phyloP scores from a whole-genome alignment of 768 basidiomycete genomes.

The Amanita pallidorosea region DNA sequence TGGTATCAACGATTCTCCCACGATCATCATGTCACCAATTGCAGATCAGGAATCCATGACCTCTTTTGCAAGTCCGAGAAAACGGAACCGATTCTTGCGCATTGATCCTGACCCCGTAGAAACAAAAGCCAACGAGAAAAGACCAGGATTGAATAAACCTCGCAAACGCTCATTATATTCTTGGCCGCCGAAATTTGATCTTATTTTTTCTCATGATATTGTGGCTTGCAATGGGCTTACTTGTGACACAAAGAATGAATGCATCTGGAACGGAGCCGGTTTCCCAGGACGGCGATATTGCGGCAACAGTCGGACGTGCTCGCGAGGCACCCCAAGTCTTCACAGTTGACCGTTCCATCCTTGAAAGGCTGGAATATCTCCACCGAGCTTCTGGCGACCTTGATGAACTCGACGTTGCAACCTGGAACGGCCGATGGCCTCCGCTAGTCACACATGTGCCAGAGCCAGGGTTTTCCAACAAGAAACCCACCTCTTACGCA shows the following conservation, averaged over 20 bases:
- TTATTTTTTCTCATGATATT: background rate
- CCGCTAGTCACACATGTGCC: slow-evolving; percentile 24
- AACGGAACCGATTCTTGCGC: background rate
- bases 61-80: background rate
- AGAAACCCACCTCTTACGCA: background rate
- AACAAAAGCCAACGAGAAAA: background rate
- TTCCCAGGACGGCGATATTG: background rate
- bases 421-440: slow-evolving; percentile 14
- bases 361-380: slow-evolving; percentile 15
- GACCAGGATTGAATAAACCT: background rate
- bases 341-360: slow-evolving; percentile 16
- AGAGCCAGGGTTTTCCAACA: slow-evolving; percentile 8
- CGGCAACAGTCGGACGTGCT: background rate
- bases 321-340: slow-evolving; percentile 2
- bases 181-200: background rate
- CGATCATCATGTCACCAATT: background rate
- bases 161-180: background rate
- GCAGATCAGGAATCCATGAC: background rate
- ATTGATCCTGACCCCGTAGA: background rate
- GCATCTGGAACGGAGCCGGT: background rate
- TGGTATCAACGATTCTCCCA: background rate
- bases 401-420: background rate
- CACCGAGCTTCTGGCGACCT: slow-evolving; percentile 10
- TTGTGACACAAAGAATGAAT: background rate
- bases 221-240: background rate